Conservation (phyloP, 106 monocot genomes). For the Dioscorea zingiberensis region DNA sequence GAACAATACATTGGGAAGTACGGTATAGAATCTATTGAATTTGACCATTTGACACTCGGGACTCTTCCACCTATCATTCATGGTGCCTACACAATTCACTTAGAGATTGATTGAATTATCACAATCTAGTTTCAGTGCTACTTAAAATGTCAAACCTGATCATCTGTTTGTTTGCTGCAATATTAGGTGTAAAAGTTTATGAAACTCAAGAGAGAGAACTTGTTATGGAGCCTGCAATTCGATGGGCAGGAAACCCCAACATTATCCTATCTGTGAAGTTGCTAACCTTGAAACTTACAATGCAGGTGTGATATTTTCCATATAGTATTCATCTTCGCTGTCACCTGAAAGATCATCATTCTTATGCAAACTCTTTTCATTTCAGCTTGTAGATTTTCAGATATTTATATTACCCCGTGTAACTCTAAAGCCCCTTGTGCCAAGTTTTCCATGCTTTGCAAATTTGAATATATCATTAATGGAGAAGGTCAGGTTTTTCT, state of each 20-base stretch:
- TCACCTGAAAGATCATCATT: too few relatives aligned
- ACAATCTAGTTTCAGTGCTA: too few relatives aligned
- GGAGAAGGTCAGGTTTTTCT: conserved; percentile 55
- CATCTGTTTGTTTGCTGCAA: not conserved
- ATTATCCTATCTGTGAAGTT: conserved; percentile 42
- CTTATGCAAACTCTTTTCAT: not conserved
- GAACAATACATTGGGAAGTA: conserved; percentile 75
- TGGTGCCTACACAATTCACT: conserved; percentile 29
- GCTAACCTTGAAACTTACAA: conserved; percentile 32
- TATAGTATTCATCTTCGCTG: not conserved
- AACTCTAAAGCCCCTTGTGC: conserved; percentile 70
- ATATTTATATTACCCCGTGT: conserved; percentile 50
- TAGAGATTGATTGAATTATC: not conserved
- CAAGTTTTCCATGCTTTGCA: conserved; percentile 77
- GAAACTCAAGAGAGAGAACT: conserved; percentile 73
- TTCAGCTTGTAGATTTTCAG: conserved; percentile 59
- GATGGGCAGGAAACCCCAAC: conserved; percentile 79
- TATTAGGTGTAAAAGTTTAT: conserved; percentile 75
- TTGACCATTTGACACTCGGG: conserved; percentile 64
- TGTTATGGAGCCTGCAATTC: conserved; percentile 58
- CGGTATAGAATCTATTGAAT: conserved; percentile 60
- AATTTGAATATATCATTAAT: conserved; percentile 46
- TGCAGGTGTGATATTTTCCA: conserved; percentile 41
- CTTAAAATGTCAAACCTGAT: too few relatives aligned
- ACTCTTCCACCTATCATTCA: conserved; percentile 66